Conservation (phyloP, 1,284 basidiomycete genomes). For the Malassezia brasiliensis region DNA sequence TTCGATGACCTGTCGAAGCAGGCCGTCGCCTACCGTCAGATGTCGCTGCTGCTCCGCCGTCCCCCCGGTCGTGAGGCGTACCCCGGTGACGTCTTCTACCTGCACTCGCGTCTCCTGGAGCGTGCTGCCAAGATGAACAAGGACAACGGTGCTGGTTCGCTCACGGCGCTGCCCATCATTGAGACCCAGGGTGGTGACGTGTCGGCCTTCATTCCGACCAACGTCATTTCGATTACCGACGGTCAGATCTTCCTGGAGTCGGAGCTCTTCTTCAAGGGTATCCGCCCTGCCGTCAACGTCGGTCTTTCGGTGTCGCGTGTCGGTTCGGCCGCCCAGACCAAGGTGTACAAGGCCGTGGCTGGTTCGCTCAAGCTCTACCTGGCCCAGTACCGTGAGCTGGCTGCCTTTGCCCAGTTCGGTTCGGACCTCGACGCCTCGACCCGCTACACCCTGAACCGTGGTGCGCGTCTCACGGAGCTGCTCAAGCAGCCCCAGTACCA, state of each 20-base stretch:
- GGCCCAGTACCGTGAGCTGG: slow-evolving; percentile 99
- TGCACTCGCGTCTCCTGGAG: slow-evolving; percentile 98
- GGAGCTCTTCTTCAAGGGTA: slow-evolving; percentile 93
- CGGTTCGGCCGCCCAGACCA: slow-evolving; percentile 94
- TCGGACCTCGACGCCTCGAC: slow-evolving; percentile 98
- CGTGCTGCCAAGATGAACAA: slow-evolving; percentile 99
- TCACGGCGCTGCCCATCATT: slow-evolving; percentile 97
- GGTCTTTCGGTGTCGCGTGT: slow-evolving; percentile 99
- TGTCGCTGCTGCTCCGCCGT: slow-evolving; percentile 98
- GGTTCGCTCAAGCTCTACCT: slow-evolving; percentile 99
- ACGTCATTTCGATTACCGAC: slow-evolving; percentile 48
- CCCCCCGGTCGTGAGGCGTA: slow-evolving; percentile 99
- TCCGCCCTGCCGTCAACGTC: slow-evolving; percentile 98
- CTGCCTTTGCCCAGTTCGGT: slow-evolving; percentile 98
- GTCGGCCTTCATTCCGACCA: slow-evolving; percentile 59
- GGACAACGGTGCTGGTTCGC: slow-evolving; percentile 89
- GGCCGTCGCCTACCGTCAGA: slow-evolving; percentile 99
- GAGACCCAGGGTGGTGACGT: slow-evolving; percentile 99
- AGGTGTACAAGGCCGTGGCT: slow-evolving; percentile 84
- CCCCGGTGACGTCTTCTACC: slow-evolving; percentile 99
- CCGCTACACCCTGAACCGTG: slow-evolving; percentile 71
- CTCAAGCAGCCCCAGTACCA: slow-evolving; percentile 95
- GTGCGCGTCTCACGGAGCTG: slow-evolving; percentile 94
- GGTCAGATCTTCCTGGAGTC: slow-evolving; percentile 48
- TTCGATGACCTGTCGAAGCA: slow-evolving; percentile 99